Conservation (phyloP, 139 green algal genomes). For the Tetradesmus lagerheimii region DNA sequence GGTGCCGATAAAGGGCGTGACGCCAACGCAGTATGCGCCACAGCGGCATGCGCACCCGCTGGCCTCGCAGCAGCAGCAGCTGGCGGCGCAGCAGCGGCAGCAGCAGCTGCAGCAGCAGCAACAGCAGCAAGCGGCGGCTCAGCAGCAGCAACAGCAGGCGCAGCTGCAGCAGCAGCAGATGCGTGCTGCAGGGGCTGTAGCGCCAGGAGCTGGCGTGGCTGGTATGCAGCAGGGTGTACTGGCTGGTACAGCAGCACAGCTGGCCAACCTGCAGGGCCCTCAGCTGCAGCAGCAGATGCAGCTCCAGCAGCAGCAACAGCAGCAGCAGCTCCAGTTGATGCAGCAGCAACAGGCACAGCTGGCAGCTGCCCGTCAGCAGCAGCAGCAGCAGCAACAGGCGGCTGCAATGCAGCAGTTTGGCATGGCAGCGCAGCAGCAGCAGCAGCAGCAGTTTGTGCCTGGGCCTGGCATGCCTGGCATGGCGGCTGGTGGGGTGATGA, state of each 20-base stretch:
- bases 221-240: not conserved
- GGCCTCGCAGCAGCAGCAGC: not conserved
- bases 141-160: not conserved
- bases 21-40: not conserved
- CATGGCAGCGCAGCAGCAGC: not conserved
- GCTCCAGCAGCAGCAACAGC: constrained; percentile 4
- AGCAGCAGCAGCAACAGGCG: not conserved
- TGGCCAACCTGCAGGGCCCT: not conserved
- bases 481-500: not conserved
- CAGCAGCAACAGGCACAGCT: constrained; percentile 5
- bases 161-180: constrained; percentile 8
- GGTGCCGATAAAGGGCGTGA: constrained; percentile 25
- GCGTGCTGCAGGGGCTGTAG: not conserved
- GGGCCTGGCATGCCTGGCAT: not conserved
- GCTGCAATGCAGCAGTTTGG: not conserved
- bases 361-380: not conserved
- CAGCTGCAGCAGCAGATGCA: not conserved
- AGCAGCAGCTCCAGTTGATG: not conserved
- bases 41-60: constrained; percentile 15
- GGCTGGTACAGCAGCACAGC: not conserved
- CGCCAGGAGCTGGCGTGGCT: not conserved
- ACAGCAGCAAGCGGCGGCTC: not conserved
- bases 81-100: constrained; percentile 16
- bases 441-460: constrained; percentile 25
- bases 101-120: constrained; percentile 11